These are phyloP conservation scores for Fusarium circinatum DNA, from an alignment of 2,329 filamentous ascomycete species.

Conservation along the genomic window DNA sequence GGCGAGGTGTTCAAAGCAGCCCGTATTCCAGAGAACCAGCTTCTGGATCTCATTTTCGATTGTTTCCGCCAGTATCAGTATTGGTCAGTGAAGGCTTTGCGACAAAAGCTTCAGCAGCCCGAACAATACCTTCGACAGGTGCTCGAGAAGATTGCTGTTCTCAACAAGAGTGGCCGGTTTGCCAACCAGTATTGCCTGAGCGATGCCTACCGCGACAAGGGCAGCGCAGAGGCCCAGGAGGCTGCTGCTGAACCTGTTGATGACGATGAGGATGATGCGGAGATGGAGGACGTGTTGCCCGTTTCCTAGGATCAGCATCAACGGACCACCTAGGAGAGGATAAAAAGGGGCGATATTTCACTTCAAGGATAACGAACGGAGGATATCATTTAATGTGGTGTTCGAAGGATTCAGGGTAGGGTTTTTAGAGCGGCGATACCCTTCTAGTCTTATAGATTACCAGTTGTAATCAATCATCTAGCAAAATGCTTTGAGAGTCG, in stretches of 20 bases:
- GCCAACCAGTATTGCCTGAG: slow-evolving; percentile 87
- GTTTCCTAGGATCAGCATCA: slow-evolving; percentile 26
- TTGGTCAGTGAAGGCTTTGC: slow-evolving; percentile 92
- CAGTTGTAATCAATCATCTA: slow-evolving; percentile 28
- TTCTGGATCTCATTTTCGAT: slow-evolving; percentile 84
- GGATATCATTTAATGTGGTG: slow-evolving; percentile 15
- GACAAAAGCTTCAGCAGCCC: slow-evolving; percentile 81
- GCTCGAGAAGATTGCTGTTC: slow-evolving; percentile 81
- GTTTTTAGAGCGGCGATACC: slow-evolving; percentile 46
- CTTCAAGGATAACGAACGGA: background rate
- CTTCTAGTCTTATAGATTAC: slow-evolving; percentile 32
- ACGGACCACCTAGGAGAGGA: background rate
- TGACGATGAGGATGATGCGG: slow-evolving; percentile 71
- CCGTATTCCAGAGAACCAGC: slow-evolving; percentile 87
- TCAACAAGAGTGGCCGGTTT: slow-evolving; percentile 86
- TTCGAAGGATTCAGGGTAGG: slow-evolving; percentile 25
- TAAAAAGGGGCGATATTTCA: background rate
- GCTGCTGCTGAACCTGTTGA: slow-evolving; percentile 67
- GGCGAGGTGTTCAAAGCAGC: slow-evolving; percentile 82
- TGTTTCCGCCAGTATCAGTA: slow-evolving; percentile 89
- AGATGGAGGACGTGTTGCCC: slow-evolving; percentile 81
- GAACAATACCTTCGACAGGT: slow-evolving; percentile 92
- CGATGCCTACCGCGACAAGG: slow-evolving; percentile 59
- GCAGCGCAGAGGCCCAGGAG: slow-evolving; percentile 59
- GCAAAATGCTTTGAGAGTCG: slow-evolving; percentile 1